Percentiles rank a stretch among this genome's conserved stretches.
These are phyloP conservation scores for Liquidambar formosana DNA, from an alignment of 164 flowering plant genomes.

Conservation along the genomic window DNA sequence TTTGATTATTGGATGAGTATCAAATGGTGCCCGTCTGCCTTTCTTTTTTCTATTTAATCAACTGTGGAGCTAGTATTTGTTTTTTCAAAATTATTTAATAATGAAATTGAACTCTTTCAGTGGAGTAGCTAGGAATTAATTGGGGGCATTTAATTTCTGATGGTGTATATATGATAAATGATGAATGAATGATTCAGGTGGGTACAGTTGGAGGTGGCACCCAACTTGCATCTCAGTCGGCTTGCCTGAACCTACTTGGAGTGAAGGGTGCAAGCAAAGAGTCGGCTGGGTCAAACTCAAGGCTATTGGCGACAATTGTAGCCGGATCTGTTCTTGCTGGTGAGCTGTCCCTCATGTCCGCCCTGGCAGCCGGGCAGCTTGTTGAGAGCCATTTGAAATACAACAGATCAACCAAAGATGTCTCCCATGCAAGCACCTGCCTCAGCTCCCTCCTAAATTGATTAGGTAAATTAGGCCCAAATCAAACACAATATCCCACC, in stretches of 20 bases:
- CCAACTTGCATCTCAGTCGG: conserved; percentile 73
- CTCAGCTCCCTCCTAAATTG: too few species aligned
- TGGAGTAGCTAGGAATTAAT: background rate
- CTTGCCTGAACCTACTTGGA: conserved; percentile 66
- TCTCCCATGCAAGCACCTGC: too few species aligned
- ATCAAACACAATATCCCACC: too few species aligned
- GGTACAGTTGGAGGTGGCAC: conserved; percentile 84
- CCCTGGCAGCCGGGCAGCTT: conserved; percentile 68
- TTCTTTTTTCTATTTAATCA: too few species aligned
- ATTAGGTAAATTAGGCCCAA: too few species aligned
- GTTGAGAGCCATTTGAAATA: conserved; percentile 78
- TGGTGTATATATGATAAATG: too few species aligned
- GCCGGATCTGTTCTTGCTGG: conserved; percentile 79
- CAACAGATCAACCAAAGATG: conserved; percentile 61
- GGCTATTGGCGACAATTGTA: conserved; percentile 61
- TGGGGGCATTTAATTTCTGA: too few species aligned
- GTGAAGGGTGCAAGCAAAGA: conserved; percentile 71
- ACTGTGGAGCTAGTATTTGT: too few species aligned
- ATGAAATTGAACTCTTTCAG: too few species aligned
- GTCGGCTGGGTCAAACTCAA: conserved; percentile 53
- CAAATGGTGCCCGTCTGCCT: too few species aligned
- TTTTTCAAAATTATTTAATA: too few species aligned
- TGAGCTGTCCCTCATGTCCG: conserved; percentile 78
- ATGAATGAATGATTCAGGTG: conserved; percentile 46
- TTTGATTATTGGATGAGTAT: too few species aligned